phyloP scores from a whole-genome alignment of 2,329 filamentous ascomycete genomes.

The Cercospora sojina region DNA sequence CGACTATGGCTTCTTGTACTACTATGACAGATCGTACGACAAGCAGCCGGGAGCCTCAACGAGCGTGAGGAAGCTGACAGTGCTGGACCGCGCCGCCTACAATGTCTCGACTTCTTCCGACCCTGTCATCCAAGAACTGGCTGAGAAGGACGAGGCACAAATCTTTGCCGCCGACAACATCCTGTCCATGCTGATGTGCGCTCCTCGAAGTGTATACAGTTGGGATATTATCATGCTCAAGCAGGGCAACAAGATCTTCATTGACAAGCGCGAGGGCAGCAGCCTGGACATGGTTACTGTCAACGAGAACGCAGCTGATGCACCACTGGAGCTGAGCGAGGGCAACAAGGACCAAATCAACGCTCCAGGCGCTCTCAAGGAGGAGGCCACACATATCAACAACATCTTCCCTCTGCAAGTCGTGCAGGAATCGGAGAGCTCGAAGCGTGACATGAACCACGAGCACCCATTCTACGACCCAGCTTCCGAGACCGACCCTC shows the following conservation, averaged over 20 bases:
- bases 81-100: conserved; percentile 92
- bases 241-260: conserved; percentile 94
- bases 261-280: conserved; percentile 96
- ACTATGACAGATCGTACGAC: conserved; percentile 95
- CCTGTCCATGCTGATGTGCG: conserved; percentile 98
- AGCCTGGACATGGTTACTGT: conserved; percentile 96
- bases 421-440: conserved; percentile 73
- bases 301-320: conserved; percentile 97
- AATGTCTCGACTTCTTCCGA: conserved; percentile 97
- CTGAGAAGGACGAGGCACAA: conserved; percentile 91
- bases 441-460: conserved; percentile 80
- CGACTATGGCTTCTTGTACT: conserved; percentile 94
- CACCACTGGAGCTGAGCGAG: conserved; percentile 85
- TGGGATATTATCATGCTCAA: conserved; percentile 96
- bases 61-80: conserved; percentile 79
- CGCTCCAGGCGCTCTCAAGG: conserved; percentile 85
- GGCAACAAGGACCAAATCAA: conserved; percentile 94
- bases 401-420: conserved; percentile 99
- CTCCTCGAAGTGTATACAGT: conserved; percentile 92
- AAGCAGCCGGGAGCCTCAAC: conserved; percentile 83
- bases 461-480: conserved; percentile 98
- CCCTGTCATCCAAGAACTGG: conserved; percentile 93
- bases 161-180: conserved; percentile 98
- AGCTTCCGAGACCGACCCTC: conserved; percentile 85
- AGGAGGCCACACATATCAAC: conserved; percentile 99